Base-by-base conservation (phyloP, 257 asterid genomes). In the Cruciata laevipes region DNA sequence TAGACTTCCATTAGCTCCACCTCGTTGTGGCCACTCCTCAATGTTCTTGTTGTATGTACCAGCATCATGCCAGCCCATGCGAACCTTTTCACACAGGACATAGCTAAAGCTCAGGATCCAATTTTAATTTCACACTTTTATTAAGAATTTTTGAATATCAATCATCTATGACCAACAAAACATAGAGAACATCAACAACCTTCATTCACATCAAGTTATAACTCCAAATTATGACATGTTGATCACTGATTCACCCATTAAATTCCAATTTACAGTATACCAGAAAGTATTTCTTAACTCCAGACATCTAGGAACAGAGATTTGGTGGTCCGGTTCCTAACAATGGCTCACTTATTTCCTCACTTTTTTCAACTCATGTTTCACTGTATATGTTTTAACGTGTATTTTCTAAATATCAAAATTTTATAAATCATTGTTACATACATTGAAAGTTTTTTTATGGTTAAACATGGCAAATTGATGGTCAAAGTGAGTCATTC, bases 41-140 rank as follows among this genome's bases (percentile, higher is more conserved):
- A 94, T 88, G 69, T 83, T 83, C 83, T 88, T 87, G 82, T 94
- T 87, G 70, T 88, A 90, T 32, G 99, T 94, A 77, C 99, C 97
- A 33, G 99, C 89, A 83, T 94, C 99, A 80, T 94, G 99, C 99
- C 99, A 94, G 40, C 97, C 99, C 71, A 90, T 73, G 30, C 99
- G 97, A 63, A 94, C 95, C 99, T 90, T 74, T 71, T 35, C 58
- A 58, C 59, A 71, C 44, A 44, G 37, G 67, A 31, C 33, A 6
- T 17, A 16, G 35, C 37, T 62, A 32, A n/a, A 21, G 12, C 53
- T 35, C 69, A 51, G 20, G 12, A 27, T 47, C 53, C 20, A 47
- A 49, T 16, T 24, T 27, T 3, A 25, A 4, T 47, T 9, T 38
- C 51, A 31, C 9, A 9, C 6, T n/a, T 4, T 18, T 20, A n/a